Evolutionary conservation across 2,329 filamentous ascomycete species (phyloP).

Genomic region (Botrytis hyacinthi): DNA sequence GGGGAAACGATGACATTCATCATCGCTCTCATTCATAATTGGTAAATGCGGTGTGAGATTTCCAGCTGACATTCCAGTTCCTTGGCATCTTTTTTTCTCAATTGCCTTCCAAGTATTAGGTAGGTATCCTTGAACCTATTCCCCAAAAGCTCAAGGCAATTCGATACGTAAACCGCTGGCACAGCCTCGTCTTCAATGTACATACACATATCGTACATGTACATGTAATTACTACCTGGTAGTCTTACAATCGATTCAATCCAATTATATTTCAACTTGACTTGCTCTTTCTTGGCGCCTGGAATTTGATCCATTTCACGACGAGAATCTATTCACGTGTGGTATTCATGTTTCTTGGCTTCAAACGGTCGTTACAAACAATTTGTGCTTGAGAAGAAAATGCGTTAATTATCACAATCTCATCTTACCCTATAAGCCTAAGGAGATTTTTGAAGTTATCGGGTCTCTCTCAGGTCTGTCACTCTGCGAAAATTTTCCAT

Average conservation of each 20-base stretch:
- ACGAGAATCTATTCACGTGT: slow-evolving; percentile 2
- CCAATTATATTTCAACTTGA: neutral
- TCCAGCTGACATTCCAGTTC: neutral
- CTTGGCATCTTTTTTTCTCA: neutral
- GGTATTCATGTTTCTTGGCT: slow-evolving; percentile 4
- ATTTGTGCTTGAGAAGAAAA: neutral
- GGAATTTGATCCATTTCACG: neutral
- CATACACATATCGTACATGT: neutral
- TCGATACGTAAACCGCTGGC: neutral
- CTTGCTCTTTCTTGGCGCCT: neutral
- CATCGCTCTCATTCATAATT: too few species aligned
- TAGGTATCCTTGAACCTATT: neutral
- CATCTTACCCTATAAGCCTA: neutral
- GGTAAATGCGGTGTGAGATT: neutral
- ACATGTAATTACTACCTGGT: neutral
- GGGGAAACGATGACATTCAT: neutral
- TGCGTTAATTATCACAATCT: neutral
- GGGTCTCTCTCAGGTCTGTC: slow-evolving; percentile 6
- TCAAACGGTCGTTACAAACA: neutral
- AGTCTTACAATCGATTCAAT: neutral
- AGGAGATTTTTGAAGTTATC: neutral
- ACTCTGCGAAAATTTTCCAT: neutral
- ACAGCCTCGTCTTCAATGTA: slow-evolving; percentile 5
- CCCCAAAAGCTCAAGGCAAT: neutral
- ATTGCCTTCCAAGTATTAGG: neutral